Conservation (phyloP, 2,329 filamentous ascomycete species). For the Nemania bipapillata region DNA sequence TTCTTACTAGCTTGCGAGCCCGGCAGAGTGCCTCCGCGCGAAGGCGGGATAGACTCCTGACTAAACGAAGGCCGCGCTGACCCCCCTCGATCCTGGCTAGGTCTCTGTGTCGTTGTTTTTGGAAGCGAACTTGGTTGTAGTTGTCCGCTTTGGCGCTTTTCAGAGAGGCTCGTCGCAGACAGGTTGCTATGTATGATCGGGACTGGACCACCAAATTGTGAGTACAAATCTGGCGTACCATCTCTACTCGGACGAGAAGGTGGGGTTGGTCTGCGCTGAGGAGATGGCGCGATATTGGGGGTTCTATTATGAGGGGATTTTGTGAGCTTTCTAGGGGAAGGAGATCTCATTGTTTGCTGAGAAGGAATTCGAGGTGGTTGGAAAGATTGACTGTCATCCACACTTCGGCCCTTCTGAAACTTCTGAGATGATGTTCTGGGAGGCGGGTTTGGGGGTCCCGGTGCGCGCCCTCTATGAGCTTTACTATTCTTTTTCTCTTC, state of each 20-base stretch:
- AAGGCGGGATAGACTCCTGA: slow-evolving; percentile 53
- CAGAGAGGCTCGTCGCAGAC: slow-evolving; percentile 60
- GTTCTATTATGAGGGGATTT: slow-evolving; percentile 44
- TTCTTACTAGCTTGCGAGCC: slow-evolving; percentile 42
- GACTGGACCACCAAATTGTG: slow-evolving; percentile 63
- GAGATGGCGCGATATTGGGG: slow-evolving; percentile 45
- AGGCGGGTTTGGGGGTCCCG: slow-evolving; percentile 68
- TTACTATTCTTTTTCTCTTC: slow-evolving; percentile 60
- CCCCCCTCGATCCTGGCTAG: slow-evolving; percentile 49
- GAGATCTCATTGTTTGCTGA: slow-evolving; percentile 48
- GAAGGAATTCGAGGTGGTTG: slow-evolving; percentile 52
- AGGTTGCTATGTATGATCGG: slow-evolving; percentile 73
- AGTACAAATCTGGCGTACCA: slow-evolving; percentile 71
- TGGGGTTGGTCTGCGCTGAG: slow-evolving; percentile 55
- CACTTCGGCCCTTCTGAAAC: slow-evolving; percentile 56
- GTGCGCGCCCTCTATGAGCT: slow-evolving; percentile 58
- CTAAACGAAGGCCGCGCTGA: slow-evolving; percentile 48
- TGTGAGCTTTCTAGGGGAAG: slow-evolving; percentile 52
- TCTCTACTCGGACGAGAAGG: slow-evolving; percentile 75
- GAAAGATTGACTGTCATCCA: slow-evolving; percentile 51
- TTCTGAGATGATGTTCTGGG: slow-evolving; percentile 71
- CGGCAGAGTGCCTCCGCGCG: slow-evolving; percentile 39
- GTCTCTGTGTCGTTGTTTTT: slow-evolving; percentile 53
- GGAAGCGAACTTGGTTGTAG: slow-evolving; percentile 51
- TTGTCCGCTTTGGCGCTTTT: slow-evolving; percentile 59